Evolutionary conservation across 371 early-diverging fungal species (phyloP).

Genomic region (Quaeritorhiza haematococci): DNA sequence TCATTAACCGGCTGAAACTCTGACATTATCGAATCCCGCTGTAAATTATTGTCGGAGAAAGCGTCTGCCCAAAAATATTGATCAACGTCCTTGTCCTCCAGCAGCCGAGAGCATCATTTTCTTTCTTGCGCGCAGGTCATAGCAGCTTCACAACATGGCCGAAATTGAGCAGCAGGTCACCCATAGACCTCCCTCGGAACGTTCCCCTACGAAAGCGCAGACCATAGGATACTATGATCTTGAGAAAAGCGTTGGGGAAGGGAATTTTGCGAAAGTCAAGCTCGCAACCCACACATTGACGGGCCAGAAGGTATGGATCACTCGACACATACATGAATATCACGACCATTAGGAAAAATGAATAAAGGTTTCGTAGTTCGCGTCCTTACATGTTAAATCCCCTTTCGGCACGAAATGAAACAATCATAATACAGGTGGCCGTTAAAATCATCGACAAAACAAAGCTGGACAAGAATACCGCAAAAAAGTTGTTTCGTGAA

Average conservation of each 20-base stretch:
- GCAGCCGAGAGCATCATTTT: no score
- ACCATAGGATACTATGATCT: constrained; percentile 89
- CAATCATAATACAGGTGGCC: constrained; percentile 46
- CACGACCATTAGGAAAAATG: background rate
- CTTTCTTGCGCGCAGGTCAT: no score
- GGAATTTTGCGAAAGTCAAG: constrained; percentile 98
- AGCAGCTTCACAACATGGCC: no score
- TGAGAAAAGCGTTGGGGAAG: constrained; percentile 95
- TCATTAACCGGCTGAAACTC: no score
- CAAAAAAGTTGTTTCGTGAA: constrained; percentile 57
- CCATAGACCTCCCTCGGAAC: no score
- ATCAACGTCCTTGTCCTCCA: no score
- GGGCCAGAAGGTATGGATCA: constrained; percentile 75
- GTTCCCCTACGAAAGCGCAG: constrained; percentile 28
- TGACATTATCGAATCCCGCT: no score
- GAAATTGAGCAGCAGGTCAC: no score
- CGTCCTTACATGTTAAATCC: no score
- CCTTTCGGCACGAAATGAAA: no score
- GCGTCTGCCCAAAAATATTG: no score
- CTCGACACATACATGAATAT: background rate
- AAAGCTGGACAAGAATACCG: constrained; percentile 44
- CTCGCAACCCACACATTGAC: constrained; percentile 85
- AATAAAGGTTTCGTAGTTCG: background rate
- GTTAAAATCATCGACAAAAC: constrained; percentile 54
- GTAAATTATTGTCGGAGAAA: no score